Evolutionary conservation across 2,329 filamentous ascomycete genomes (phyloP), one percentile per base, ranked within the genome.

Genomic region (Coleophoma eucalyptorum): DNA sequence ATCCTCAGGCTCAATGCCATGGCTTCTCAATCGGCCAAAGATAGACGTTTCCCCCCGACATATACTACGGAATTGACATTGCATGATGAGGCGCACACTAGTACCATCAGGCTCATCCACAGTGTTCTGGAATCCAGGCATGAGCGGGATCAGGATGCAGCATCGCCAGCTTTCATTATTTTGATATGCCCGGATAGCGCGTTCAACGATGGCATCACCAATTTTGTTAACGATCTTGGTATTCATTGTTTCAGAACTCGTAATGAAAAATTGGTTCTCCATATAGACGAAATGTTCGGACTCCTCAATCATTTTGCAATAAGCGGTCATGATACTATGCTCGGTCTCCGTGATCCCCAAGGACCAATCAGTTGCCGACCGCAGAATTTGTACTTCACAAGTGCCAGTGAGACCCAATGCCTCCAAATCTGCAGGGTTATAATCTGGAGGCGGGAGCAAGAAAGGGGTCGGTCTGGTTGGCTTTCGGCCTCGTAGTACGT

Each of bases 241-340:
- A 48, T 88, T 89, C 60, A 96, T 84, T 5, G 92, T 91, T 63
- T 94, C 88, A 46, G 89, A 94, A 58, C 90, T 96, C 34, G 90
- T 95, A 67, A 99, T 89, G 73, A 96, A 99, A 71, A 97, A 99
- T 65, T 99, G 94, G 65, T 99, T 99, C 68, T 99, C 94, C 58
- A 97, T 96, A 69, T 99, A 97, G 47, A 97, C 90, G 63, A 97
- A 96, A 67, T 97, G 94, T 44, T 99, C 90, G 2, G 91, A 97
- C 57, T 93, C 87, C 58, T 94, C 87, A 59, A 99, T 99, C 75
- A 96, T 84, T 67, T 95, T 94, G 59, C 95, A 81, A 64, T 97
- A 97, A 3, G 94, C 93, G 56, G 87, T 94, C 78, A 96, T 92
- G 65, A 99, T 97, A 65, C 93, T 97, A 68, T 92, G 86, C 67